Conservation (phyloP, 1,284 basidiomycete species). For the Austroboletus niveus region DNA sequence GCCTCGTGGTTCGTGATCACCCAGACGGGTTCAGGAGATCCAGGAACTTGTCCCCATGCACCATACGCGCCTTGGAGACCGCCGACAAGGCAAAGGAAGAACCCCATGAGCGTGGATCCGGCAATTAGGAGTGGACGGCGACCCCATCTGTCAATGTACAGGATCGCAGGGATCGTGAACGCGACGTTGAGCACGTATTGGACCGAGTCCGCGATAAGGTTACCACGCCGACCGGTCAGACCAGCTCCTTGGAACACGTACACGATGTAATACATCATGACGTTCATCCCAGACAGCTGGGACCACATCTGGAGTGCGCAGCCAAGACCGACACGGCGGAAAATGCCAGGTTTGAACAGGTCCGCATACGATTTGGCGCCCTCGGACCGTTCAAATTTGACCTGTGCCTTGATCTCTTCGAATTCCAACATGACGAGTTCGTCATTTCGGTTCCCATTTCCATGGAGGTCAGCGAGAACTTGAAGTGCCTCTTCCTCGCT, state of each 20-base stretch:
- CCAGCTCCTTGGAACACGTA: conserved; percentile 79
- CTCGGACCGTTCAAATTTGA: conserved; percentile 65
- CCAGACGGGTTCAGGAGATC: conserved; percentile 44
- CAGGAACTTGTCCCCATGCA: conserved; percentile 45
- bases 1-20: conserved; percentile 54
- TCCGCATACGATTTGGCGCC: conserved; percentile 73
- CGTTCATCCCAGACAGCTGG: conserved; percentile 60
- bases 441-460: conserved; percentile 60
- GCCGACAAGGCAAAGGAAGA: conserved; percentile 76
- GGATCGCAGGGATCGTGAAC: conserved; percentile 71
- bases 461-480: conserved; percentile 79
- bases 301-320: conserved; percentile 64
- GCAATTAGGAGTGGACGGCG: conserved; percentile 72
- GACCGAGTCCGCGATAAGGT: conserved; percentile 74
- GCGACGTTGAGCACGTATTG: conserved; percentile 77
- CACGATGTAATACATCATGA: conserved; percentile 82
- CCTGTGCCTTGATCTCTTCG: conserved; percentile 76
- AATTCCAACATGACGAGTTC: conserved; percentile 76
- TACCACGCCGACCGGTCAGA: conserved; percentile 64
- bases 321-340: conserved; percentile 59
- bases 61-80: conserved; percentile 70
- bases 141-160: conserved; percentile 78
- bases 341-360: conserved; percentile 57
- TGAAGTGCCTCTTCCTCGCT: conserved; percentile 71
- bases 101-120: conserved; percentile 68